Evolutionary conservation across 2,329 filamentous ascomycete species (phyloP), one percentile per base, ranked within the genome.

Genomic region (Huntiella moniliformis): DNA sequence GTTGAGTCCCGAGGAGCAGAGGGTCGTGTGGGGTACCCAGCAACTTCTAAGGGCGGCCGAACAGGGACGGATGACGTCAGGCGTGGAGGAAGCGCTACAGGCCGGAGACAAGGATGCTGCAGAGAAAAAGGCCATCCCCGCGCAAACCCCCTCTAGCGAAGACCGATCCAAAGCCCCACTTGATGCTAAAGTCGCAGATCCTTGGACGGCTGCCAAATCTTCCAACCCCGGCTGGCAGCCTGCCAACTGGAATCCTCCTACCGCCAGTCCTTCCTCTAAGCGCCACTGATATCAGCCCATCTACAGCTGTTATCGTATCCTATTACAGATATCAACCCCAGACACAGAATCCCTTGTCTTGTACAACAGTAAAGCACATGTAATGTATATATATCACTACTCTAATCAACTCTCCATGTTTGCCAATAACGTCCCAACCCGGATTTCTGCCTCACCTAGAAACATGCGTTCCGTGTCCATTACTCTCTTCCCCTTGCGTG

Each of bases 201-300:
- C 77, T 2, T 81, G 77, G 76, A 70, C 69, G 28, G 67, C 64
- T 51, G 64, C 67, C 1, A 64, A 55, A 15, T 67, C 66, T 0
- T 73, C 75, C 0, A 67, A 76, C 45, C 76, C 82, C 56, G 65
- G 61, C n/a, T 82, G 77, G 76, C 74, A 81, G 58, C 79, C 79
- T 0, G 56, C 71, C 41, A 62, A 73, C 3, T 83, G 79, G 79
- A 62, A 58, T 4, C 74, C 74, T 3, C 58, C 59, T 2, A 53
- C 63, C n/a, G 45, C 52, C 8, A 64, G 57, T 53, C 61, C 58
- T 50, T 51, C 49, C 37, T 49, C 12, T 10, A 17, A 34, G 17
- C 40, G 34, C 4, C 33, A 6, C 16, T 12, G 15, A 32, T 33
- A 42, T 17, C 15, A 17, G 13, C 8, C 4, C 2, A 33, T 11